Evolutionary conservation across 2,329 filamentous ascomycete genomes (phyloP).

Genomic region (Ophiostoma populinum): DNA sequence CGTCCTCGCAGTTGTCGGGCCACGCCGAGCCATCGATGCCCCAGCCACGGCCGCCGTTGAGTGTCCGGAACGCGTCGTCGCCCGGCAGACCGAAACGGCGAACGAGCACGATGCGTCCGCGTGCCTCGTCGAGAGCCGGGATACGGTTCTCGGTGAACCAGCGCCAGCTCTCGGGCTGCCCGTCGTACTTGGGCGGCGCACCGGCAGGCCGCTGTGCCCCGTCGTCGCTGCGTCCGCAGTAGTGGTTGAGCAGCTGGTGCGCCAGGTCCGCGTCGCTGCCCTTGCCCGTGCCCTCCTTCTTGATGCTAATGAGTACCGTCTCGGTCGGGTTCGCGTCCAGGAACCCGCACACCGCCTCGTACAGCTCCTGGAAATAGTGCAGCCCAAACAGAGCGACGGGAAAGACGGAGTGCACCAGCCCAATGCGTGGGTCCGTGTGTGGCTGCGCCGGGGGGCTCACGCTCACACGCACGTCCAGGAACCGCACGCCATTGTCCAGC

Average conservation of each 20-base stretch:
- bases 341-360: slow-evolving; percentile 57
- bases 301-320: slow-evolving; percentile 70
- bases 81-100: slow-evolving; percentile 51
- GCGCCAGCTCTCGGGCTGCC: slow-evolving; percentile 16
- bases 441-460: slow-evolving; percentile 17
- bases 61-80: slow-evolving; percentile 33
- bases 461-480: slow-evolving; percentile 74
- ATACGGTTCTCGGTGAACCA: slow-evolving; percentile 72
- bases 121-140: slow-evolving; percentile 59
- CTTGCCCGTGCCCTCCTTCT: slow-evolving; percentile 74
- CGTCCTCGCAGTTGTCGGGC: slow-evolving; percentile 79
- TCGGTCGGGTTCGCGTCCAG: slow-evolving; percentile 64
- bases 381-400: slow-evolving; percentile 68
- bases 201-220: neutral
- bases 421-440: slow-evolving; percentile 42
- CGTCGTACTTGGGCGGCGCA: neutral
- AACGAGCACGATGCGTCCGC: slow-evolving; percentile 70
- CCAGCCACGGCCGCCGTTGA: slow-evolving; percentile 34
- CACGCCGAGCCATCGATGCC: slow-evolving; percentile 49
- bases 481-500: slow-evolving; percentile 78
- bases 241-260: slow-evolving; percentile 55
- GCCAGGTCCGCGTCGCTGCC: slow-evolving; percentile 66
- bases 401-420: slow-evolving; percentile 80
- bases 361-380: slow-evolving; percentile 62
- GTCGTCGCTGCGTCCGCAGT: slow-evolving; percentile 29